These are phyloP conservation scores for Heritiera fomes DNA, from an alignment of 345 rosid species.

Conservation along the genomic window DNA sequence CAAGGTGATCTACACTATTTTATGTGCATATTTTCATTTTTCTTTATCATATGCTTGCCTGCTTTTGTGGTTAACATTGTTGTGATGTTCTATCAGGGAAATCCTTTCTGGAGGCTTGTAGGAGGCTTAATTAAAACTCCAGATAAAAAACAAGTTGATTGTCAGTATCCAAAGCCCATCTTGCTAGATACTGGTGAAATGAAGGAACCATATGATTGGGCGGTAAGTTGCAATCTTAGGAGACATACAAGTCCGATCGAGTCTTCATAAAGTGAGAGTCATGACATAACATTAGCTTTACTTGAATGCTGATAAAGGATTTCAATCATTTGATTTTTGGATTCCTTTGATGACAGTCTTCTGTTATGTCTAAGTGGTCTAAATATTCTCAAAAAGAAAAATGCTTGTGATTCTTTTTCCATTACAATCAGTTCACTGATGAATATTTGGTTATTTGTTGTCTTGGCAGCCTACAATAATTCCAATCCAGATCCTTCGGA, in stretches of 20 bases:
- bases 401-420: background rate
- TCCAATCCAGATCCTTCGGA: constrained; percentile 81
- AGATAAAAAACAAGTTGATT: constrained; percentile 60
- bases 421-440: background rate
- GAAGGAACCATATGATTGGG: constrained; percentile 95
- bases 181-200: constrained; percentile 98
- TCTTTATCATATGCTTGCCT: constrained; percentile 16
- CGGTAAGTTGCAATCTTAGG: constrained; percentile 50
- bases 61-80: constrained; percentile 17
- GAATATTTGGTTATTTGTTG: constrained; percentile 22
- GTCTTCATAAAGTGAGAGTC: background rate
- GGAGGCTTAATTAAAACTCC: constrained; percentile 78
- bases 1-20: constrained; percentile 42
- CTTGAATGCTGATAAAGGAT: background rate
- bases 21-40: constrained; percentile 1
- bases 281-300: background rate
- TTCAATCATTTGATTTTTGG: background rate
- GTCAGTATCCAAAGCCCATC: constrained; percentile 95
- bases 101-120: constrained; percentile 88
- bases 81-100: constrained; percentile 56
- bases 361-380: background rate
- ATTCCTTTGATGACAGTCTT: background rate
- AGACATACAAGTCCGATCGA: background rate
- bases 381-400: background rate
- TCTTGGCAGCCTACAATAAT: constrained; percentile 88